Evolutionary conservation across 495 filamentous ascomycete species (phyloP).

Genomic region (Podospora sp.): DNA sequence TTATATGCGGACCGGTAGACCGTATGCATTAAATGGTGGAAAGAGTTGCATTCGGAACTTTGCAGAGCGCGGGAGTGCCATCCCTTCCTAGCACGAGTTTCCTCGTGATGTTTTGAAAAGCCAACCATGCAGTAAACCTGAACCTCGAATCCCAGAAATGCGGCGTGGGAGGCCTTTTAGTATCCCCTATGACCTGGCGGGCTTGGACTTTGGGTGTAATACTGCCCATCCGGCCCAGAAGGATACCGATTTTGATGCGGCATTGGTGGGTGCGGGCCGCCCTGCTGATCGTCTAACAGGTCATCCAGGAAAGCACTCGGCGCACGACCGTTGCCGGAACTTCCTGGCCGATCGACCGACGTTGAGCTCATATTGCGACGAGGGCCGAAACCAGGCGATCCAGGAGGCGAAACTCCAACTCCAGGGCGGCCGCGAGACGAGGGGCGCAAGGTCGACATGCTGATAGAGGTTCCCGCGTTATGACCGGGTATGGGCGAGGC

Average conservation of each 20-base stretch:
- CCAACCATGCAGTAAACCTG: not conserved
- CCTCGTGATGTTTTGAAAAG: not conserved
- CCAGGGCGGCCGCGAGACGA: slow-evolving; percentile 51
- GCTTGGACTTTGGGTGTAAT: slow-evolving; percentile 16
- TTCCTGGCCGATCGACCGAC: slow-evolving; percentile 67
- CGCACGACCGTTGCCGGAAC: slow-evolving; percentile 59
- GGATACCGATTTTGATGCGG: not conserved
- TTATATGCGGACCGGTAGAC: not conserved
- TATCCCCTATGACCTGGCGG: slow-evolving; percentile 14
- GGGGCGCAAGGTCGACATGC: slow-evolving; percentile 57
- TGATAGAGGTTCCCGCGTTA: slow-evolving; percentile 53
- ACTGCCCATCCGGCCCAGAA: slow-evolving; percentile 14
- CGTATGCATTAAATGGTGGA: not conserved
- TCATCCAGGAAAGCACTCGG: slow-evolving; percentile 95
- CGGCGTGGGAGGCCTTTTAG: not conserved
- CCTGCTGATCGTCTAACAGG: slow-evolving; percentile 68
- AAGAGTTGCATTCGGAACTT: not conserved
- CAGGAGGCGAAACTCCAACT: slow-evolving; percentile 62
- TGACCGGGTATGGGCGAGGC: slow-evolving; percentile 40
- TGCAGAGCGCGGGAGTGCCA: not conserved
- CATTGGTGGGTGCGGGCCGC: slow-evolving; percentile 15
- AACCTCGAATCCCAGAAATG: not conserved
- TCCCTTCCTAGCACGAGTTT: not conserved
- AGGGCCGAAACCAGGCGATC: slow-evolving; percentile 58
- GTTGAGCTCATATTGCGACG: slow-evolving; percentile 60